These are phyloP conservation scores for Fusarium mangiferae DNA, from an alignment of 2,329 filamentous ascomycete genomes.

Conservation along the genomic window DNA sequence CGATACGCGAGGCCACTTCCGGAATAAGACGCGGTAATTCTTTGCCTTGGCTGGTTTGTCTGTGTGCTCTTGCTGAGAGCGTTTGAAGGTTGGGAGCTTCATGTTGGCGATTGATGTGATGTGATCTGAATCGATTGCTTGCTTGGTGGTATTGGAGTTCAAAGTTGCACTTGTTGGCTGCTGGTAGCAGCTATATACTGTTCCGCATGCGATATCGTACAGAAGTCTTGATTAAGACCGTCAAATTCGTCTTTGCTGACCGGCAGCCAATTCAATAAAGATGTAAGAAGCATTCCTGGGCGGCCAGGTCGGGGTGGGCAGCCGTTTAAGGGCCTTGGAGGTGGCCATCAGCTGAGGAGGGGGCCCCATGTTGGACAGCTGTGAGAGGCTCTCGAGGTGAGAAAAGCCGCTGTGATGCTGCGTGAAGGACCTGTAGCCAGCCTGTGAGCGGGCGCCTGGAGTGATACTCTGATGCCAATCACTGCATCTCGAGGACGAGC, in stretches of 20 bases:
- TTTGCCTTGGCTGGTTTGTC: constrained; percentile 27
- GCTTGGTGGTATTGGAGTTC: background rate
- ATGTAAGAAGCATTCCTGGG: constrained; percentile 5
- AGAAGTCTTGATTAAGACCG: background rate
- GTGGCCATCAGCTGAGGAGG: constrained; percentile 24
- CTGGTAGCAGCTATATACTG: constrained; percentile 36
- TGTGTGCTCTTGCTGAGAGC: constrained; percentile 18
- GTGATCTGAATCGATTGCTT: background rate
- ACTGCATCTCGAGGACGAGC: constrained; percentile 20
- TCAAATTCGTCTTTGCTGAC: constrained; percentile 25
- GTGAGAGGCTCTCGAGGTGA: constrained; percentile 29
- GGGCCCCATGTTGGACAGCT: constrained; percentile 19
- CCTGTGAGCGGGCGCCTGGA: constrained; percentile 39
- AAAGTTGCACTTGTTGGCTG: constrained; percentile 20
- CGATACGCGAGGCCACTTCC: constrained; percentile 63
- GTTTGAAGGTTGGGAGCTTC: constrained; percentile 38
- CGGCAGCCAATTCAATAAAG: constrained; percentile 23
- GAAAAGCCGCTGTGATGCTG: constrained; percentile 30
- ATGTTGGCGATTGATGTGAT: constrained; percentile 24
- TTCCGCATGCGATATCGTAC: constrained; percentile 29
- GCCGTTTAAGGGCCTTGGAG: constrained; percentile 44
- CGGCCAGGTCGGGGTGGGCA: constrained; percentile 37
- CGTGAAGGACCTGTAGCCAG: constrained; percentile 18
- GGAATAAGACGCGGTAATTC: constrained; percentile 66
- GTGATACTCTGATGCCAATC: constrained; percentile 31